phyloP scores from a whole-genome alignment of 345 rosid species.

The Bretschneidera sinensis region DNA sequence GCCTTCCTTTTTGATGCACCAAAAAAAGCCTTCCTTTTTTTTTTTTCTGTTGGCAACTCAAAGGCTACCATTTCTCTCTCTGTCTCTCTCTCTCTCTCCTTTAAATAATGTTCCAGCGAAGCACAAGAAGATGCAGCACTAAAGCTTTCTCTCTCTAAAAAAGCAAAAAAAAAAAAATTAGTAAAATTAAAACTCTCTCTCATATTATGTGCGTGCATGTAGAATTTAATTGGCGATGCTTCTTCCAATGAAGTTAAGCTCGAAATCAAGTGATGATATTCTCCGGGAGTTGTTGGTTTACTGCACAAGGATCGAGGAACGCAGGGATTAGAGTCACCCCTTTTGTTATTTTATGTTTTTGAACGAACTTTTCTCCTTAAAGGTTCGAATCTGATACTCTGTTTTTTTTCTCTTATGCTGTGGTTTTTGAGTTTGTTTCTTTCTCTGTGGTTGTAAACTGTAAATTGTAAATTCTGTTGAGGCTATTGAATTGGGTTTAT shows the following conservation, averaged over 20 bases:
- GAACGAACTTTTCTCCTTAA: constrained; percentile 16
- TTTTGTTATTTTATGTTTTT: too few species aligned
- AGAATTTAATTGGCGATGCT: background rate
- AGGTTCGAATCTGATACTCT: constrained; percentile 18
- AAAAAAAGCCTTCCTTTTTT: background rate
- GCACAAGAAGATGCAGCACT: constrained; percentile 2
- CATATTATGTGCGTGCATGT: background rate
- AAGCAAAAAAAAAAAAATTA: too few species aligned
- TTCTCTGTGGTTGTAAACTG: background rate
- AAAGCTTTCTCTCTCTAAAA: too few species aligned
- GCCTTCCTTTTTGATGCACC: too few species aligned
- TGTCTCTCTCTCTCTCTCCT: constrained; percentile 6
- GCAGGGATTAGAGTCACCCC: too few species aligned
- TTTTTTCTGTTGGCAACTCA: background rate
- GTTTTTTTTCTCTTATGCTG: background rate
- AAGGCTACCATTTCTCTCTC: constrained; percentile 1
- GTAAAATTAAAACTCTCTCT: constrained; percentile 4
- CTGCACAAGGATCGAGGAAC: constrained; percentile 12
- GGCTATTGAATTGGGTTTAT: constrained; percentile 1
- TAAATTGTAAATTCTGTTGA: too few species aligned
- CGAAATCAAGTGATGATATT: background rate
- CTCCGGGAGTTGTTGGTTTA: constrained; percentile 7
- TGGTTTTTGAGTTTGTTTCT: background rate
- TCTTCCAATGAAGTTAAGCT: constrained; percentile 2
- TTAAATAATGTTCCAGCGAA: constrained; percentile 15